Evolutionary conservation across 2,329 filamentous ascomycete species (phyloP).

Genomic region (Cercospora brassicicola): DNA sequence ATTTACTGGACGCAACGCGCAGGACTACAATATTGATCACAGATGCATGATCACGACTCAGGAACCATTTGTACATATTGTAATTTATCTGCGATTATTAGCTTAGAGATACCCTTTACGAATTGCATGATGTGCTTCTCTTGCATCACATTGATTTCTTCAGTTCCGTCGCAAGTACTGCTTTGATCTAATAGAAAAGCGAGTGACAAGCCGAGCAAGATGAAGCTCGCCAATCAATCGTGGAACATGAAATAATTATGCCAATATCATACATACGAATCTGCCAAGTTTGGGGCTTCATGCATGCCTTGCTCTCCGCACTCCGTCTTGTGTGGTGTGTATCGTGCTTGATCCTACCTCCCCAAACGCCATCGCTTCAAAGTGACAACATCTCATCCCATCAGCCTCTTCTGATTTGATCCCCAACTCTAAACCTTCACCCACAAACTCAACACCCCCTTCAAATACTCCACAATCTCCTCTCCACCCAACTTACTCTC

Average conservation of each 20-base stretch:
- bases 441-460: constrained; percentile 56
- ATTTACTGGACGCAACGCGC: neutral
- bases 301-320: constrained; percentile 3
- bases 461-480: constrained; percentile 95
- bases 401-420: neutral
- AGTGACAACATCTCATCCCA: neutral
- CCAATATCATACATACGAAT: constrained; percentile 20
- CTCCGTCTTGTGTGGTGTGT: neutral
- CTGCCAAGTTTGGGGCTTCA: constrained; percentile 6
- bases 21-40: neutral
- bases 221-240: neutral
- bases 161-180: neutral
- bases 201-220: neutral
- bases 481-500: constrained; percentile 92
- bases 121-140: neutral
- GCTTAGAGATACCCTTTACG: neutral
- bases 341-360: neutral
- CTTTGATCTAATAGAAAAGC: neutral
- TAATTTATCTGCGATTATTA: neutral
- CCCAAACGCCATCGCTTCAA: constrained; percentile 26
- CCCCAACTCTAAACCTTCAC: constrained; percentile 46
- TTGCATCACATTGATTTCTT: neutral
- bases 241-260: constrained; percentile 1
- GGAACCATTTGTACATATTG: neutral
- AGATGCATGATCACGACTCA: neutral